Base-by-base conservation (phyloP, 176 grass and related monocot genomes). In the Oryza coarctata region DNA sequence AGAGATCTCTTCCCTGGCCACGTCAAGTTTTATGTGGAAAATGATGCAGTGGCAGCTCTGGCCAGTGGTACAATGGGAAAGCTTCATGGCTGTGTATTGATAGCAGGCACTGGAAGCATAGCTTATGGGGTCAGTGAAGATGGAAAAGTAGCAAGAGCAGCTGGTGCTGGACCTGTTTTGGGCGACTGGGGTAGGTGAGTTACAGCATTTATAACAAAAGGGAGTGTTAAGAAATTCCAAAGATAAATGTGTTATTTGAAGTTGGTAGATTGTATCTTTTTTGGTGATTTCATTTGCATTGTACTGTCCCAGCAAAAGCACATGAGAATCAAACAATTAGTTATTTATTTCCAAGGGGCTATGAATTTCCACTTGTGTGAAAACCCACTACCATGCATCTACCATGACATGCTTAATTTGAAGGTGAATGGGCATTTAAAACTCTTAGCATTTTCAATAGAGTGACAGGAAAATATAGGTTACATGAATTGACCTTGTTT, bases 61-160 rank as follows among this genome's bases (percentile, higher is more conserved):
- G 85, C 96, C 25, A 99, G 96, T 85, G 96, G 96, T 70, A 99
- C 96, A 70, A 89, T 95, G 92, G 96, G 96, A 88, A 99, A 88
- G 49, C 91, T 95, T 38, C 90, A 95, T 71, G 96, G 96, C 6
- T 99, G 93, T 65, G 96, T 99, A 35, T 75, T 99, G 88, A 99
- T 99, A 80, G 93, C 96, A 1, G 96, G 96, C 63, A 99, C 96
- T 77, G 96, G 96, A 80, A 75, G 82, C 57, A 99, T 99, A 90
- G 89, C 96, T 86, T 99, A 95, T 90, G 96, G 91, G 31, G 88
- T 99, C 81, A 92, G 87, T 23, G 87, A 99, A 87, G 86, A 95
- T 83, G 96, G 96, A 82, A 99, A 86, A 91, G 50, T 88, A 89
- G 96, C 96, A 11, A 89, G 93, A 86, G 93, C 96, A 80, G 93